Evolutionary conservation across 176 grass and related monocot genomes (phyloP).

Genomic region (Tillandsia leiboldiana): DNA sequence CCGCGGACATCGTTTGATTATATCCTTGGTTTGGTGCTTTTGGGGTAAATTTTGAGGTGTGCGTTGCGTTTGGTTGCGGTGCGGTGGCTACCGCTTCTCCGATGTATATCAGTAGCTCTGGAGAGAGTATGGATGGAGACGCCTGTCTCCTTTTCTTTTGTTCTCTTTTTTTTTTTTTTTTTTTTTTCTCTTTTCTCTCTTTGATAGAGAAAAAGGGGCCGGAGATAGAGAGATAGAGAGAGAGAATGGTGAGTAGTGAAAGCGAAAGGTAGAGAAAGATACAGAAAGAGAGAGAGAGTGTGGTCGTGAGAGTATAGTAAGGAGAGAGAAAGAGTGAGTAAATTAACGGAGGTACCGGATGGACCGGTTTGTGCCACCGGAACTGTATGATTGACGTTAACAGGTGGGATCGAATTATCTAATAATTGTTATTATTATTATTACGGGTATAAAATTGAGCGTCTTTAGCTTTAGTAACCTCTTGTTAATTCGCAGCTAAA

Average conservation of each 20-base stretch:
- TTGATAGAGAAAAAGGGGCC: constrained; percentile 13
- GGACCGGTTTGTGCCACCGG: constrained; percentile 27
- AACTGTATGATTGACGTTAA: background rate
- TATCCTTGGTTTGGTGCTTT: background rate
- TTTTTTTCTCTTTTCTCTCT: constrained; percentile 36
- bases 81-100: constrained; percentile 14
- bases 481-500: background rate
- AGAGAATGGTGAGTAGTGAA: constrained; percentile 47
- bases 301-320: constrained; percentile 8
- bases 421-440: background rate
- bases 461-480: no score
- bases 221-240: background rate
- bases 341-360: constrained; percentile 1
- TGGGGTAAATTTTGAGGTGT: constrained; percentile 10
- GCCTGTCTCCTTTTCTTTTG: constrained; percentile 6
- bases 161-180: constrained; percentile 19
- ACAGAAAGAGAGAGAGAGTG: constrained; percentile 13
- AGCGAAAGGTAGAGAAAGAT: constrained; percentile 29
- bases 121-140: constrained; percentile 13
- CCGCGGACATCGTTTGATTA: constrained; percentile 44
- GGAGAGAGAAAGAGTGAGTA: no score
- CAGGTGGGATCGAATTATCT: constrained; percentile 16
- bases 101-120: background rate
- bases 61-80: constrained; percentile 15
- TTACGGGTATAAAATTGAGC: no score